Evolutionary conservation across 805 yeast genomes (phyloP).

Genomic region (Pichia californica): DNA sequence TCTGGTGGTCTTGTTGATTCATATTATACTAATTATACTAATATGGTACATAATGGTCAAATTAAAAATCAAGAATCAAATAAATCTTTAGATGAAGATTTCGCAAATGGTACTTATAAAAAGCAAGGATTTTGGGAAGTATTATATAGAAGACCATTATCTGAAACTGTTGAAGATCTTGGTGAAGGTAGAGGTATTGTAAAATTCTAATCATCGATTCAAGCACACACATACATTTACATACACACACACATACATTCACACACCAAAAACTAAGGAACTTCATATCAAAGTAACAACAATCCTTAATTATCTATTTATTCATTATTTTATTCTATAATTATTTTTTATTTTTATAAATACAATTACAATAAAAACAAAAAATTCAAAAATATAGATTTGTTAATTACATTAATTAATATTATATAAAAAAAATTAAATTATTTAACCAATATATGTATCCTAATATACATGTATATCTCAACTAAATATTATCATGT

Average conservation of each 20-base stretch:
- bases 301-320: conserved; percentile 1
- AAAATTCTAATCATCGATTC: conserved; percentile 17
- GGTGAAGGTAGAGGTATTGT: conserved; percentile 63
- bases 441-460: neutral
- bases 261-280: no score
- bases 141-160: conserved; percentile 71
- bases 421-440: neutral
- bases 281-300: no score
- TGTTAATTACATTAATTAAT: neutral
- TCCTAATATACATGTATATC: neutral
- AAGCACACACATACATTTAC: no score
- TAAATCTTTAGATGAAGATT: conserved; percentile 31
- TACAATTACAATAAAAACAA: neutral
- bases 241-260: no score
- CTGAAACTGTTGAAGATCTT: conserved; percentile 69
- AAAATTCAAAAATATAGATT: neutral
- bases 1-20: conserved; percentile 45
- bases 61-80: conserved; percentile 34
- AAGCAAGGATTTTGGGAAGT: conserved; percentile 73
- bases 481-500: conserved; percentile 22
- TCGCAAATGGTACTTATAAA: conserved; percentile 27
- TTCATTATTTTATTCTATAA: conserved; percentile 2
- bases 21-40: conserved; percentile 38
- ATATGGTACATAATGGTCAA: conserved; percentile 33
- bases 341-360: conserved; percentile 5